Evolutionary conservation across 495 filamentous ascomycete genomes (phyloP).

Genomic region (Aspergillus sclerotioniger): DNA sequence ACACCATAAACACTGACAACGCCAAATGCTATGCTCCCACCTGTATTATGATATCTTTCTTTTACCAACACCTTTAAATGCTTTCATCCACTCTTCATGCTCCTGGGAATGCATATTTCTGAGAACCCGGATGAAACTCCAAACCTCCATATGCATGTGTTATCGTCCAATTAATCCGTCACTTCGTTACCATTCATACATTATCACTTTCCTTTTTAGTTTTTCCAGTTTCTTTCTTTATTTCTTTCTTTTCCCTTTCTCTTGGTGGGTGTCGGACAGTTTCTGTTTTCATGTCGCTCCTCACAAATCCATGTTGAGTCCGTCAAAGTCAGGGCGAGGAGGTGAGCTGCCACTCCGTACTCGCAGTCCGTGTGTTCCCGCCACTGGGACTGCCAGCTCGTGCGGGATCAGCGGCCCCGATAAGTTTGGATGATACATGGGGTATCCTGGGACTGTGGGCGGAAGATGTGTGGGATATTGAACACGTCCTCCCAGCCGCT

Average conservation of each 20-base stretch:
- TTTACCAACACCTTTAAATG: background rate
- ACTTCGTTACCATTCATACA: background rate
- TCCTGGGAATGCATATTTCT: background rate
- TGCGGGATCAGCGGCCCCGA: conserved; percentile 35
- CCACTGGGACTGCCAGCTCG: conserved; percentile 5
- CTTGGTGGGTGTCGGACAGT: background rate
- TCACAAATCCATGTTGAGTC: background rate
- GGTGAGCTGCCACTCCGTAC: conserved; percentile 57
- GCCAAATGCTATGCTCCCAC: background rate
- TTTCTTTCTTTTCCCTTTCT: background rate
- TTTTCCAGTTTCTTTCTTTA: conserved; percentile 4
- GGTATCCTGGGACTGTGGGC: conserved; percentile 10
- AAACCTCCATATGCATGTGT: background rate
- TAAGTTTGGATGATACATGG: conserved; percentile 33
- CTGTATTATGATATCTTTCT: background rate
- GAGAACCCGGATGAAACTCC: background rate
- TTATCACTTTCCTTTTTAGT: background rate
- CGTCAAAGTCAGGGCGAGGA: conserved; percentile 28
- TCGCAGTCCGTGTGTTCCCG: conserved; percentile 21
- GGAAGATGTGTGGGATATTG: conserved; percentile 19
- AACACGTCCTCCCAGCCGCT: conserved; percentile 19
- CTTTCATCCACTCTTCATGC: background rate
- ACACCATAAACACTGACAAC: too few species aligned
- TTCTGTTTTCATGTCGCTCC: background rate
- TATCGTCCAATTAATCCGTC: background rate